A percentile compares a stretch with the other conserved stretches of the same genome.
Evolutionary conservation across 192 early-diverging fungal genomes (phyloP).

Genomic region (Coemansia sp.): DNA sequence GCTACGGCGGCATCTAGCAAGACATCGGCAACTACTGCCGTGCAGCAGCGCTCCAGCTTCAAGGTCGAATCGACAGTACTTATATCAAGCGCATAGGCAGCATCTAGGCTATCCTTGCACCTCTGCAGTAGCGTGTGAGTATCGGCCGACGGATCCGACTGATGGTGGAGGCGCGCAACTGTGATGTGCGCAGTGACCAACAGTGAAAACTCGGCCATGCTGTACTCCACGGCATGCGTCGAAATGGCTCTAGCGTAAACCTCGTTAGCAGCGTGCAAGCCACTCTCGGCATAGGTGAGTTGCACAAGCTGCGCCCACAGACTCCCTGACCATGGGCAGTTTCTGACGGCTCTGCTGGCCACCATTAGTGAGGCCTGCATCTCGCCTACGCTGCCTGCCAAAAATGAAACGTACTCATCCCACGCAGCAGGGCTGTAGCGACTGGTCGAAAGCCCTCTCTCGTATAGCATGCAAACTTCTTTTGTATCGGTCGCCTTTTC

Average conservation of each 20-base stretch:
- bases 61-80: conserved; percentile 34
- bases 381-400: conserved; percentile 7
- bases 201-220: conserved; percentile 39
- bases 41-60: conserved; percentile 40
- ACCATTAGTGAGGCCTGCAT: conserved; percentile 1
- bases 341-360: conserved; percentile 23
- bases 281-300: conserved; percentile 10
- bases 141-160: neutral
- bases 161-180: conserved; percentile 12
- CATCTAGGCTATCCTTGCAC: conserved; percentile 27
- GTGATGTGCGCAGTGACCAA: conserved; percentile 16
- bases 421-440: conserved; percentile 29
- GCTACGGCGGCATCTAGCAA: neutral
- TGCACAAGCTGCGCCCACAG: conserved; percentile 41
- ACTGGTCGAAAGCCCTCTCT: conserved; percentile 25
- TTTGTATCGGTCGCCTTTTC: conserved; percentile 4
- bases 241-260: conserved; percentile 18
- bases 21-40: neutral
- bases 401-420: conserved; percentile 36
- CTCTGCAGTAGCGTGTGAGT: conserved; percentile 7
- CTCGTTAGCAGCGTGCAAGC: conserved; percentile 15
- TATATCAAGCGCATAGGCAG: conserved; percentile 27
- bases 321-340: conserved; percentile 50
- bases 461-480: conserved; percentile 37
- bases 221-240: conserved; percentile 43